Evolutionary conservation across 805 yeast genomes (phyloP).

Genomic region (Debaryomyces prosopidis): DNA sequence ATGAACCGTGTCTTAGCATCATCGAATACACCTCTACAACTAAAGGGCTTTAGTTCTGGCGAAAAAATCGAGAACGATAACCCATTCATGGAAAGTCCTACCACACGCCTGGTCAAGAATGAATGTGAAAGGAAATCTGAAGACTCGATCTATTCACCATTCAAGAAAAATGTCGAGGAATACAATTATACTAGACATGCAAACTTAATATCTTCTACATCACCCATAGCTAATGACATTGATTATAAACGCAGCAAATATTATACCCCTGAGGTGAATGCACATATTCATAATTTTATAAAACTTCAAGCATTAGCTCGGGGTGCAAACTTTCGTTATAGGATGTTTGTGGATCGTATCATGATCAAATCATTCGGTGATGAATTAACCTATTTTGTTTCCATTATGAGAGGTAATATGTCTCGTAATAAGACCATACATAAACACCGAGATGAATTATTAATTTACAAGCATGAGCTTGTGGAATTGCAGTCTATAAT

Average conservation of each 20-base stretch:
- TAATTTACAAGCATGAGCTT: slow-evolving; percentile 28
- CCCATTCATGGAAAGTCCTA: not conserved
- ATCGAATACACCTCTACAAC: not conserved
- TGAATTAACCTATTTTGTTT: slow-evolving; percentile 49
- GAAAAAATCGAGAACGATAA: not conserved
- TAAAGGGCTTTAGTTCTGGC: not conserved
- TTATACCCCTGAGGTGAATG: slow-evolving; percentile 18
- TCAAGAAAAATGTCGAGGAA: not conserved
- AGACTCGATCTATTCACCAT: not conserved
- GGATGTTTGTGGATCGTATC: slow-evolving; percentile 60
- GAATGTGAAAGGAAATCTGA: not conserved
- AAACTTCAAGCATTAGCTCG: slow-evolving; percentile 68
- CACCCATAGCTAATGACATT: not conserved
- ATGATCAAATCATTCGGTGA: slow-evolving; percentile 58
- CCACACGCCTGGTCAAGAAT: not conserved
- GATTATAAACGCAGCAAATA: slow-evolving; percentile 4
- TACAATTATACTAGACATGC: not conserved
- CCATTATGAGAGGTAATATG: slow-evolving; percentile 51
- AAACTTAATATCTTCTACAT: not conserved
- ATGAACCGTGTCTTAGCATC: slow-evolving; percentile 16
- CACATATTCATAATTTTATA: slow-evolving; percentile 31
- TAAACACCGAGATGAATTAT: slow-evolving; percentile 35
- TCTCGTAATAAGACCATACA: slow-evolving; percentile 30
- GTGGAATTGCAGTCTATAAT: slow-evolving; percentile 41
- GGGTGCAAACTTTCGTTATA: slow-evolving; percentile 67